phyloP scores from a whole-genome alignment of 1,139 yeast genomes.

The Sugiyamaella neomexicana region DNA sequence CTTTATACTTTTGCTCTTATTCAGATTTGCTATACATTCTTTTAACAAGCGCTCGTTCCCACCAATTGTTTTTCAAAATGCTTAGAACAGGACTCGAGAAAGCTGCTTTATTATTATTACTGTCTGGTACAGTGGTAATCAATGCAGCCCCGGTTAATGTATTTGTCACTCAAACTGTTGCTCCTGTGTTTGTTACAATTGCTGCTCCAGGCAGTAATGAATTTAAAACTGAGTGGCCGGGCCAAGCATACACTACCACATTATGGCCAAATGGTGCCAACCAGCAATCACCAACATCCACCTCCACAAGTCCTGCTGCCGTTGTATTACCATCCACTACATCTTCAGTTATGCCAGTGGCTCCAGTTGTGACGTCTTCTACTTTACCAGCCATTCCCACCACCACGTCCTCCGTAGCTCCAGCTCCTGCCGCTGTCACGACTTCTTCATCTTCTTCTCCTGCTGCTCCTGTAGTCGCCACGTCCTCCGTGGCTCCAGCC shows the following conservation, averaged over 20 bases:
- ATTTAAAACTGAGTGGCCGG: conserved; percentile 19
- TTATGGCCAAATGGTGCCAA: conserved; percentile 18
- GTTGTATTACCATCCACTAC: conserved; percentile 4
- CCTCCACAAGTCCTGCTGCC: conserved; percentile 15
- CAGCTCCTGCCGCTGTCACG: neutral
- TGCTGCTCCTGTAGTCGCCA: conserved; percentile 12
- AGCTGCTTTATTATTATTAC: conserved; percentile 4
- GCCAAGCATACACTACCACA: conserved; percentile 16
- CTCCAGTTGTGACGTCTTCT: conserved; percentile 7
- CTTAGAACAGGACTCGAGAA: conserved; percentile 6
- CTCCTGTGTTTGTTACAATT: conserved; percentile 29
- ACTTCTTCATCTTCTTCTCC: conserved; percentile 18
- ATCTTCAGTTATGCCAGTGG: conserved; percentile 8
- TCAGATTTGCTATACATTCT: neutral
- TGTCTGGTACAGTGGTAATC: conserved; percentile 10
- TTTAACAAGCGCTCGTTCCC: neutral
- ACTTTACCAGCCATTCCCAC: conserved; percentile 10
- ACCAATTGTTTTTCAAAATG: conserved; percentile 5
- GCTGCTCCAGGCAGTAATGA: conserved; percentile 21
- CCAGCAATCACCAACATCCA: conserved; percentile 9
- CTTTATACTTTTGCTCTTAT: neutral
- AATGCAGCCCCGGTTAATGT: conserved; percentile 20
- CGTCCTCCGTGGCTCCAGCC: conserved; percentile 5
- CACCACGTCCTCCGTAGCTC: conserved; percentile 9
- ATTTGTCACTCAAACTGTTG: conserved; percentile 27